phyloP scores from a whole-genome alignment of 805 yeast genomes.

The Ogataea pignaliae region DNA sequence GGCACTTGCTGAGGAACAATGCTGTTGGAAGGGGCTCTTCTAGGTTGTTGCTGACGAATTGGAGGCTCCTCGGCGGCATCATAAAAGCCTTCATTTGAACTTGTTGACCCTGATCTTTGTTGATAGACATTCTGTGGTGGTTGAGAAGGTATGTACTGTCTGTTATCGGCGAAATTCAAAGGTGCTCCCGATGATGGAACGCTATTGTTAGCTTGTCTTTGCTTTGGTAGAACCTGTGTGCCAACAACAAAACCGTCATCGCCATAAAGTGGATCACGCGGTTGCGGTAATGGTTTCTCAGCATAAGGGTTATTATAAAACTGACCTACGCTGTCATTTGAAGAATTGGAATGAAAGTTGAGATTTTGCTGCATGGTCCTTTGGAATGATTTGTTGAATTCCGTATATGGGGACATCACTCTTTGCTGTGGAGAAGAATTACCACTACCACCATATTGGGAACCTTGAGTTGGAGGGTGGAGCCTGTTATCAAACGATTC shows the following conservation, averaged over 20 bases:
- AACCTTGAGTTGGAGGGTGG: too few species aligned
- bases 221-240: conserved; percentile 14
- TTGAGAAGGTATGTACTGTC: not conserved
- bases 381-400: conserved; percentile 28
- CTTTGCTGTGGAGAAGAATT: conserved; percentile 13
- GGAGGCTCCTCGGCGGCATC: conserved; percentile 3
- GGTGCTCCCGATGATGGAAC: too few species aligned
- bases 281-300: conserved; percentile 2
- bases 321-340: not conserved
- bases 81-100: conserved; percentile 3
- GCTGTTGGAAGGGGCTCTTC: conserved; percentile 25
- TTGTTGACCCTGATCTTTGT: not conserved
- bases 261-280: too few species aligned
- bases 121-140: not conserved
- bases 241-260: not conserved
- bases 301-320: not conserved
- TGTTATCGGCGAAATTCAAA: not conserved
- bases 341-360: not conserved
- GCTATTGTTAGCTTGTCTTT: conserved; percentile 6
- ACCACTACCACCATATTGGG: not conserved
- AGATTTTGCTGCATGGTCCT: conserved; percentile 21
- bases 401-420: conserved; percentile 33
- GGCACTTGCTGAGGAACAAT: conserved; percentile 19
- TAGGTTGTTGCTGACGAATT: conserved; percentile 12
- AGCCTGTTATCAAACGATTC: too few species aligned